A percentile compares a stretch with the other conserved stretches of the same genome.
These are phyloP conservation scores for Ceratocystiopsis minuta DNA, from an alignment of 2,329 filamentous ascomycete species.

Conservation along the genomic window DNA sequence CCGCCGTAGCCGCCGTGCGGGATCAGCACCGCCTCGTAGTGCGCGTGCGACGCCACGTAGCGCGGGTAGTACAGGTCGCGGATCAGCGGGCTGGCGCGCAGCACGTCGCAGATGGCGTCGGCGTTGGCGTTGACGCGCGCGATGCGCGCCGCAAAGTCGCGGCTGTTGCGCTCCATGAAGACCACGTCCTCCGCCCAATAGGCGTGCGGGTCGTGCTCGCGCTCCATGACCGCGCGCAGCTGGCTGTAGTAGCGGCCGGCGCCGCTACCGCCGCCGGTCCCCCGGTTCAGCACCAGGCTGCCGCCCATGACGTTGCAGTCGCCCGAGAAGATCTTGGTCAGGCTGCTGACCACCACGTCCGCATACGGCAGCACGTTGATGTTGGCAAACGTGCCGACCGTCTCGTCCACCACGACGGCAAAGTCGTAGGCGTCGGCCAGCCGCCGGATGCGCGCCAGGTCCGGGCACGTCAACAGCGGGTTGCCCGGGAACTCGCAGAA, in stretches of 20 bases:
- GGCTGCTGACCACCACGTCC: constrained; percentile 81
- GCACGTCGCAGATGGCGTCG: constrained; percentile 59
- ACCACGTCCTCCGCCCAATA: constrained; percentile 90
- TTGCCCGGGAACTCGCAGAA: constrained; percentile 96
- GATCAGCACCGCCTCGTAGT: constrained; percentile 54
- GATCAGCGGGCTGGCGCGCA: constrained; percentile 43
- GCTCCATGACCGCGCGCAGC: constrained; percentile 47
- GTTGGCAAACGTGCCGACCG: constrained; percentile 91
- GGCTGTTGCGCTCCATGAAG: constrained; percentile 90
- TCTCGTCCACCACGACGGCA: constrained; percentile 83
- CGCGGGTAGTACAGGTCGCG: constrained; percentile 80
- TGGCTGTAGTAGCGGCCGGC: constrained; percentile 28
- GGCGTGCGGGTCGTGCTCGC: constrained; percentile 59
- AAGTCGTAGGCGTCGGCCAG: constrained; percentile 77
- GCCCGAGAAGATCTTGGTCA: constrained; percentile 94
- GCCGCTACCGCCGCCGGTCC: constrained; percentile 32
- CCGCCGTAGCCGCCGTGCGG: constrained; percentile 79
- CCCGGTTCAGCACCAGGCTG: constrained; percentile 45
- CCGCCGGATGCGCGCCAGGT: constrained; percentile 61
- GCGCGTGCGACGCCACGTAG: constrained; percentile 33
- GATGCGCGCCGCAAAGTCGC: constrained; percentile 72
- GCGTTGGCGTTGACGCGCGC: constrained; percentile 73
- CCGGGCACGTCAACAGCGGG: constrained; percentile 68
- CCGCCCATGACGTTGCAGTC: constrained; percentile 98
- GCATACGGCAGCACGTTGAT: constrained; percentile 79